phyloP scores from a whole-genome alignment of 345 rosid genomes.

The Iberis pinnata region DNA sequence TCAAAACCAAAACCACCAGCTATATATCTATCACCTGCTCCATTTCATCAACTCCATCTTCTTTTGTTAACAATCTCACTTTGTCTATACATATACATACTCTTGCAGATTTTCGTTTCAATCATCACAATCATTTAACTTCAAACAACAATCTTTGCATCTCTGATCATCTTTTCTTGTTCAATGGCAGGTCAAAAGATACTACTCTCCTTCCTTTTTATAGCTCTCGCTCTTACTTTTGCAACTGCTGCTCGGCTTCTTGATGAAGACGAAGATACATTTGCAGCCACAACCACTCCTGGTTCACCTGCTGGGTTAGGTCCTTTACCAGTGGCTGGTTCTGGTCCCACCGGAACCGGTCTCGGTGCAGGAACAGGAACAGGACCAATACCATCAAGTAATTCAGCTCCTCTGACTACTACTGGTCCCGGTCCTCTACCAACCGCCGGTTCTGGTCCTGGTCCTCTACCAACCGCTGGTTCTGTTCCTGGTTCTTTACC shows the following conservation, averaged over 20 bases:
- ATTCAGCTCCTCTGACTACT: slow-evolving; percentile 18
- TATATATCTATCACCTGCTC: slow-evolving; percentile 35
- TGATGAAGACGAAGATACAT: slow-evolving; percentile 34
- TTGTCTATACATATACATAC: slow-evolving; percentile 18
- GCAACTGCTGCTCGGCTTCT: slow-evolving; percentile 33
- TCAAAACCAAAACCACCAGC: slow-evolving; percentile 30
- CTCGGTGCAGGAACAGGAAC: slow-evolving; percentile 22
- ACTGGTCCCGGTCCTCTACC: slow-evolving; percentile 12
- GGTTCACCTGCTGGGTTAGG: slow-evolving; percentile 22
- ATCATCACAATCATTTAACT: slow-evolving; percentile 22
- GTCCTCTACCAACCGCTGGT: slow-evolving; percentile 20
- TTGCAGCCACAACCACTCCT: slow-evolving; percentile 20
- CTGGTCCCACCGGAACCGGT: slow-evolving; percentile 9
- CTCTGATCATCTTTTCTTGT: slow-evolving; percentile 21
- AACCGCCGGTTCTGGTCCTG: slow-evolving; percentile 14
- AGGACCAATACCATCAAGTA: slow-evolving; percentile 20
- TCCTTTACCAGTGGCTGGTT: slow-evolving; percentile 19
- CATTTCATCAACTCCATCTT: slow-evolving; percentile 45
- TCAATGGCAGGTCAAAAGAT: slow-evolving; percentile 32
- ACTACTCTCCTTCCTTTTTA: slow-evolving; percentile 21
- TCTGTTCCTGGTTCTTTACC: slow-evolving; percentile 24
- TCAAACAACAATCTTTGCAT: slow-evolving; percentile 16
- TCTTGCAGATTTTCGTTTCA: no score
- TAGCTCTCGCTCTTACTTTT: slow-evolving; percentile 32
- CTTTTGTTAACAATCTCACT: neutral